Evolutionary conservation across 2,329 filamentous ascomycete genomes (phyloP), one percentile per base, ranked within the genome.

Genomic region (Simplicillium aogashimaense): DNA sequence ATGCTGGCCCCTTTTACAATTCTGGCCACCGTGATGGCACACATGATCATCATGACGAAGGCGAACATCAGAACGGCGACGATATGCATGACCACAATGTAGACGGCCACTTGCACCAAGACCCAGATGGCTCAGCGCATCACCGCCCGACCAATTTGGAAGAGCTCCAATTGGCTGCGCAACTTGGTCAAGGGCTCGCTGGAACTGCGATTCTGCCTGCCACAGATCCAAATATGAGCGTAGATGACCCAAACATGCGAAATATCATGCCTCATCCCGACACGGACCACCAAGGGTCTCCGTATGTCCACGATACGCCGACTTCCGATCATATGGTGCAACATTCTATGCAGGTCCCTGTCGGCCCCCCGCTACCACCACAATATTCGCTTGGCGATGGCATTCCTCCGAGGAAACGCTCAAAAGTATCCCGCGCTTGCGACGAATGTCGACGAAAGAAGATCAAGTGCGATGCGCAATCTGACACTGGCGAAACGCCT

Each of bases 391-490:
- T 66, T 36, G 70, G 70, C 31, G 79, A 82, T 46, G 70, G 70
- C 43, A 78, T 78, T 10, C 75, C 80, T 12, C 81, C 82, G 0
- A 70, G 82, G 46, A 92, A 92, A 58, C 72, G 87, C 43, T 85
- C 83, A 6, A 94, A 94, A 59, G 86, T 92, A 6, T 94, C 87
- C 10, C 75, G 87, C 30, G 88, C 87, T 2, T 95, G 87, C 53
- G 87, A 95, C 55, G 86, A 94, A 56, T 94, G 87, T 56, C 74
- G 88, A 34, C 76, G 87, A 41, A 94, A 94, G 62, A 94, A 90
- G 67, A 86, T 94, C 44, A 86, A 87, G 54, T 95, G 88, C 53
- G 87, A 94, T 62, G 84, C 86, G 4, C 75, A 78, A 44, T 81
- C 81, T 8, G 86, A 94, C 55, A 73, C 74, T 6, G 81, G 78